phyloP scores from a whole-genome alignment of 257 asterid species.

The Misopates orontium region DNA sequence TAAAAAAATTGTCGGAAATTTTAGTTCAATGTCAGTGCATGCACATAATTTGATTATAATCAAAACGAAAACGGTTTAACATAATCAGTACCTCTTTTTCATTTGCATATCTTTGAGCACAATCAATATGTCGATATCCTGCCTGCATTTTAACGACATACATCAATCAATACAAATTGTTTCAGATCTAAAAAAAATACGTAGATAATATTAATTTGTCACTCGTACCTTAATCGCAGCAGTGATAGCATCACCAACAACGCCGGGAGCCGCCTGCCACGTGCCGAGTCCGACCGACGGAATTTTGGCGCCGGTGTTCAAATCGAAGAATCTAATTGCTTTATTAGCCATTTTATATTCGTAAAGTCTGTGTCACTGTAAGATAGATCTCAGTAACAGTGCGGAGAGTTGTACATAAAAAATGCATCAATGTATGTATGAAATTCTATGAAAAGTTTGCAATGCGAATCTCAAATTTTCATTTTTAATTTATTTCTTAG shows the following conservation, averaged over 20 bases:
- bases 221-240: constrained; percentile 55
- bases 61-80: too few relatives aligned
- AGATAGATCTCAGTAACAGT: too few relatives aligned
- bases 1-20: background rate
- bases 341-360: constrained; percentile 52
- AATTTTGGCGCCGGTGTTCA: constrained; percentile 76
- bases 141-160: constrained; percentile 32
- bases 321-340: constrained; percentile 33
- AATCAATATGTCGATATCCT: constrained; percentile 67
- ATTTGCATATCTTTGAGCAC: constrained; percentile 51
- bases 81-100: constrained; percentile 48
- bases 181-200: too few relatives aligned
- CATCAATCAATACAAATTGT: too few relatives aligned
- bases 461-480: too few relatives aligned
- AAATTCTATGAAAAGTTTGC: too few relatives aligned
- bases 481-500: too few relatives aligned
- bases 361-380: background rate
- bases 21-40: too few relatives aligned
- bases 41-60: too few relatives aligned
- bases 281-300: constrained; percentile 81
- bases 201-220: too few relatives aligned
- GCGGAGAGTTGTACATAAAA: too few relatives aligned
- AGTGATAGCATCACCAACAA: constrained; percentile 65
- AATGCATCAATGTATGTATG: too few relatives aligned
- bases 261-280: constrained; percentile 75